These are phyloP conservation scores for Sechiopsis laciniata DNA, from an alignment of 306 rosid genomes.

Conservation along the genomic window DNA sequence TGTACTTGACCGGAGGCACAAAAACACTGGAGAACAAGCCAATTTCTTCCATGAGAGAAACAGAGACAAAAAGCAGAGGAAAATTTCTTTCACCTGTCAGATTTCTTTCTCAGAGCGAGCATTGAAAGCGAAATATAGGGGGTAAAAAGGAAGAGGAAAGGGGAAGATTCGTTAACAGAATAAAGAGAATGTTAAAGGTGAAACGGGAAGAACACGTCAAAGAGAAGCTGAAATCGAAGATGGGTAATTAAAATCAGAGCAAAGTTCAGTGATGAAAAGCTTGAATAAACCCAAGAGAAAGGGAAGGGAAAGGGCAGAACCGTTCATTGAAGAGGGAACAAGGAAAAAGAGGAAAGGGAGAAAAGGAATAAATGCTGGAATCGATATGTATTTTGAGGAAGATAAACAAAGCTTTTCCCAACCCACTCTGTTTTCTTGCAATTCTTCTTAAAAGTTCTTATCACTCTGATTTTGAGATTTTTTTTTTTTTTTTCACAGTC, in stretches of 20 bases:
- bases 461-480: neutral
- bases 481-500: neutral
- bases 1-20: conserved; percentile 32
- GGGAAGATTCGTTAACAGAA: conserved; percentile 40
- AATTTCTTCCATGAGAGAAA: conserved; percentile 9
- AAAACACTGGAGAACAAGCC: neutral
- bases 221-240: conserved; percentile 36
- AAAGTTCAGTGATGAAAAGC: conserved; percentile 18
- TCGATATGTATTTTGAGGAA: neutral
- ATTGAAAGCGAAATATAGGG: conserved; percentile 30
- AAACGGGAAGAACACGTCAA: conserved; percentile 22
- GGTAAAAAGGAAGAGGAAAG: conserved; percentile 11
- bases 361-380: conserved; percentile 14
- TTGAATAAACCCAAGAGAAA: conserved; percentile 27
- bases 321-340: conserved; percentile 1
- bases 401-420: conserved; percentile 10
- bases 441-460: neutral
- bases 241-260: neutral
- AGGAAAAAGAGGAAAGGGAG: neutral
- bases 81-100: conserved; percentile 13
- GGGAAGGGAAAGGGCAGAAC: neutral
- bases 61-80: neutral
- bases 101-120: conserved; percentile 11
- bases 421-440: neutral
- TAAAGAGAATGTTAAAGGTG: conserved; percentile 31